Base-by-base conservation (phyloP, 768 basidiomycete genomes). In the Daedaleopsis nitida region DNA sequence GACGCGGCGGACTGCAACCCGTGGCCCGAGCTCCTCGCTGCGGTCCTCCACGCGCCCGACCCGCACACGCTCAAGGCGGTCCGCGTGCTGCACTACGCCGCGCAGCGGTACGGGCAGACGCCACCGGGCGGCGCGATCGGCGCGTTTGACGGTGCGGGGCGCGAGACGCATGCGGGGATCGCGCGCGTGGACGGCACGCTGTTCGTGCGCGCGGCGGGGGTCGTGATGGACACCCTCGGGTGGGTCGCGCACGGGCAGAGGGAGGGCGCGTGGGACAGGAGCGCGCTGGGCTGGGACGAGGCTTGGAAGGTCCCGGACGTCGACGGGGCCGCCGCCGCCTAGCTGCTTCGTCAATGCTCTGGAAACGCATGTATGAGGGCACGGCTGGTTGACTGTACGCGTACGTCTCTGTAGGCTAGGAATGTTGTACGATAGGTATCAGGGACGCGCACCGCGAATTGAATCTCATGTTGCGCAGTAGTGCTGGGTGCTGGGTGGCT, bases 281-380 rank as follows among this genome's bases (percentile, higher is more conserved):
- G 81, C 68, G 84, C 78, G 3, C 71, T 86, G 43, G 85, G 84
- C 0, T 86, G 85, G 83, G 83, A 86, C 58, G 83, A 78, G 10
- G 82, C 84, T 12, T 87, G 85, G 86, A 76, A 76, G 48, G 57
- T 67, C 32, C 68, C 67, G 21, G 73, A 79, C 12, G 27, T 32
- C 27, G 27, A 32, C 27, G 27, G 27, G 27, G 27, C 27, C 27
- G 27, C 27, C 27, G 27, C 27, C 27, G 27, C 7, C 27, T 32
- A 32, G 27, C 27, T 32, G 27, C 27, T 32, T 3, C 4, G 27
- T 7, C 27, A 32, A 32, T 32, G 27, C n/a, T n/a, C n/a, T n/a
- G n/a, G n/a, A n/a, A n/a, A n/a, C n/a, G n/a, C n/a, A n/a, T n/a
- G n/a, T n/a, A 32, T 7, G 27, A 32, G 27, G 27, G 27, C 27